phyloP scores from a whole-genome alignment of 805 yeast genomes.

The Ascoidea tarda region DNA sequence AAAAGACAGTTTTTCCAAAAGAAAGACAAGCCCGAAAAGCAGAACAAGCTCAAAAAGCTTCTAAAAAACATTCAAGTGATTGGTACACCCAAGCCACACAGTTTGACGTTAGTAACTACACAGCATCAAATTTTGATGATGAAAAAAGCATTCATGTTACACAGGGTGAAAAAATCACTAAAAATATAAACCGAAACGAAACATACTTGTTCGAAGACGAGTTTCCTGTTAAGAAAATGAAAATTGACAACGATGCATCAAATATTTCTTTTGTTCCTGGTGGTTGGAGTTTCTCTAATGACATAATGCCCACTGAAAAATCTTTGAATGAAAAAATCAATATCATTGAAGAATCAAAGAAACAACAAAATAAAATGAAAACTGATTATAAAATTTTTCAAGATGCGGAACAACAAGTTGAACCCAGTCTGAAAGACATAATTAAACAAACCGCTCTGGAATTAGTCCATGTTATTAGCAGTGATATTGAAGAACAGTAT shows the following conservation, averaged over 20 bases:
- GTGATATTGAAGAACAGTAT: slow-evolving; percentile 7
- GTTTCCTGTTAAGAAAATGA: slow-evolving; percentile 19
- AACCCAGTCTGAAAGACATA: too few species aligned
- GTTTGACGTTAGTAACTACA: neutral
- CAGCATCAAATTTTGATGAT: too few species aligned
- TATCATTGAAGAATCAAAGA: neutral
- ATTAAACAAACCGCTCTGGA: too few species aligned
- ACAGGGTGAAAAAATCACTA: neutral
- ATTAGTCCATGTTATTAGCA: neutral
- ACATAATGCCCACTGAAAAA: neutral
- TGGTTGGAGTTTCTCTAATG: slow-evolving; percentile 15
- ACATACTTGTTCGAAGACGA: slow-evolving; percentile 9
- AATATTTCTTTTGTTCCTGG: slow-evolving; percentile 16
- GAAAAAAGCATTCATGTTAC: neutral
- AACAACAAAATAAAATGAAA: neutral
- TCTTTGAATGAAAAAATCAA: slow-evolving; percentile 1
- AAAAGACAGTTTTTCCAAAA: neutral
- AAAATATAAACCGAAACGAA: neutral
- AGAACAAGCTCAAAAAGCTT: neutral
- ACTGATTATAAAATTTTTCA: neutral
- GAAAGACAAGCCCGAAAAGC: too few species aligned
- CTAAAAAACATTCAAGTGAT: neutral
- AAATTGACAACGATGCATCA: slow-evolving; percentile 11
- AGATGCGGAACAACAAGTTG: too few species aligned
- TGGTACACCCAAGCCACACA: neutral